Base-by-base conservation (phyloP, 768 basidiomycete species). In the Gloeostereum incarnatum region DNA sequence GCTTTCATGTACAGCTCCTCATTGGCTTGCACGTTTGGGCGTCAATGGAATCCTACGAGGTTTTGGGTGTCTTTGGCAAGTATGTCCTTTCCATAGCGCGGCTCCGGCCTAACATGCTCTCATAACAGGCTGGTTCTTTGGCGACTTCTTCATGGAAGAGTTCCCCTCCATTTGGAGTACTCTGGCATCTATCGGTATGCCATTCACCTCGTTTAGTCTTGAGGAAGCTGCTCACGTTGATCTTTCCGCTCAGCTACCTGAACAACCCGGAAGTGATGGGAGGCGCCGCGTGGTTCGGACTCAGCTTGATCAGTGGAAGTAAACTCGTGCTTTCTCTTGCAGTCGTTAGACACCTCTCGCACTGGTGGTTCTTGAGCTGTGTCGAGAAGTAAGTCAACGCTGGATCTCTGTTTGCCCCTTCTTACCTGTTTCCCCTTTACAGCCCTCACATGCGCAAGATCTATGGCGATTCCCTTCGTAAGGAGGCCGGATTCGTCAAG, bases 371-470 rank as follows among this genome's bases (percentile, higher is more conserved):
- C 75, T 69, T 99, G 34, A 78, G 74, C 48, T 73, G 62, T 38
- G 92, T 98, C 17, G 96, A 98, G 55, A 84, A 87, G 94, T 97
- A 44, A 42, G 86, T 66, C 21, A 18, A 19, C 7, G 35, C 3
- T 13, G 8, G 19, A 5, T 42, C 5, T 13, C 31, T 31, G 17
- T 7, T 33, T 41, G 11, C 11, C 38, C 10, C 19, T 13, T 17
- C 16, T 23, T 0, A 25, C 13, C 6, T 3, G 13, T 36, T 41
- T 14, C n/a, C 16, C 38, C 26, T 45, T 25, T 40, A 29, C 30
- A 98, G 94, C 49, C 96, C 96, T n/a, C 96, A 98, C 60, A 98
- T 98, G 96, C 79, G 75, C 44, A 91, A 89, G 55, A 68, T 98
- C 14, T 99, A 99, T 57, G 94, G 96, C 2, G 79, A 93, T 51